Evolutionary conservation across 2,329 filamentous ascomycete species (phyloP).

Genomic region (Didymella lethalis): DNA sequence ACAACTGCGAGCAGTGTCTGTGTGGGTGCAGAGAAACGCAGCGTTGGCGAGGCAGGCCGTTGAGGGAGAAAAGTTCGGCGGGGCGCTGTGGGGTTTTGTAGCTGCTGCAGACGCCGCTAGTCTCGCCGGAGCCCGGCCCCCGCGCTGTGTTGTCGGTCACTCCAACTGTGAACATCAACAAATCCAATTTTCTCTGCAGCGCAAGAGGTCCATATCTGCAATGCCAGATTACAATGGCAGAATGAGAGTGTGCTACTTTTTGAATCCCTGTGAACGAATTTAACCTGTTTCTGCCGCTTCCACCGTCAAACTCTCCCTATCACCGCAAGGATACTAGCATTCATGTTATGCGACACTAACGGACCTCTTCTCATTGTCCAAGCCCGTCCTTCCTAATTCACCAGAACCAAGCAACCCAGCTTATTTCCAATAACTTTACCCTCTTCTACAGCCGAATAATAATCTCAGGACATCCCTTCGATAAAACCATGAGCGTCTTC

Average conservation of each 20-base stretch:
- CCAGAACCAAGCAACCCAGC: background rate
- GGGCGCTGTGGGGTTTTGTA: constrained; percentile 45
- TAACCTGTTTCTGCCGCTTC: too few relatives aligned
- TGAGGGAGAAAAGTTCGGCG: constrained; percentile 58
- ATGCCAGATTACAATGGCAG: too few relatives aligned
- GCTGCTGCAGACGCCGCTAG: constrained; percentile 35
- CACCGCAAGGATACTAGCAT: too few relatives aligned
- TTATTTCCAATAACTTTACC: background rate
- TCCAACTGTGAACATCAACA: background rate
- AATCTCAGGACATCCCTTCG: background rate
- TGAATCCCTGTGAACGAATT: too few relatives aligned
- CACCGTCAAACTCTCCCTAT: too few relatives aligned
- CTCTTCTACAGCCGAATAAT: too few relatives aligned
- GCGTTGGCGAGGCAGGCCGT: constrained; percentile 88
- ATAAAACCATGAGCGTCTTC: background rate
- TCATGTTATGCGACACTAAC: too few relatives aligned
- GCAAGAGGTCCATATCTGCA: too few relatives aligned
- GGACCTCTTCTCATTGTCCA: background rate
- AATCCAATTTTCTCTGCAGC: too few relatives aligned
- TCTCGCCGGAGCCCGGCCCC: constrained; percentile 7
- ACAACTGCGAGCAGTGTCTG: constrained; percentile 54
- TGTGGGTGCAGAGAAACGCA: constrained; percentile 96
- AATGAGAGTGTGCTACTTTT: too few relatives aligned
- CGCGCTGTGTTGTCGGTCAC: background rate
- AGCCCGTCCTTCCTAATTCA: too few relatives aligned